These are phyloP conservation scores for Exserohilum turcica DNA, from an alignment of 2,329 filamentous ascomycete genomes.

Conservation along the genomic window DNA sequence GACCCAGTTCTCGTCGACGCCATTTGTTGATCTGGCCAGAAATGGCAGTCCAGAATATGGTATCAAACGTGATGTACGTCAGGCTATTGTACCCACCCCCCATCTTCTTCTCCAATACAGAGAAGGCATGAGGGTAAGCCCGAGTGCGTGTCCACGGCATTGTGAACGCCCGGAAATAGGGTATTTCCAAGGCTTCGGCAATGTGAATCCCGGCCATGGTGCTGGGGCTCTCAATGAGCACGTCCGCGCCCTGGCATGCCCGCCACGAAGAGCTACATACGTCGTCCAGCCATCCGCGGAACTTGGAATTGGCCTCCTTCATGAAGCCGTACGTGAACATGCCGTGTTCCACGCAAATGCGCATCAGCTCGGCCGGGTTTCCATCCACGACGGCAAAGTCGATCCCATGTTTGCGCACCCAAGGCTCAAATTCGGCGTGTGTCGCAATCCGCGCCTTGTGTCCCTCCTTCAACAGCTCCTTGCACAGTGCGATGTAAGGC, in stretches of 20 bases:
- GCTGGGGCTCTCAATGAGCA: slow-evolving; percentile 93
- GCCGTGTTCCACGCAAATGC: slow-evolving; percentile 92
- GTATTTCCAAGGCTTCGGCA: slow-evolving; percentile 87
- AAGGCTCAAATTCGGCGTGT: slow-evolving; percentile 84
- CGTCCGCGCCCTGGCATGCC: slow-evolving; percentile 83
- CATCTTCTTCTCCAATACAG: slow-evolving; percentile 90
- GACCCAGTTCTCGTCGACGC: slow-evolving; percentile 78
- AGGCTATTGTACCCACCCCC: slow-evolving; percentile 94
- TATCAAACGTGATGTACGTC: slow-evolving; percentile 95
- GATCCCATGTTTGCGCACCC: slow-evolving; percentile 92
- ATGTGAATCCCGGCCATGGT: slow-evolving; percentile 99
- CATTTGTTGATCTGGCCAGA: slow-evolving; percentile 90
- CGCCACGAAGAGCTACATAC: slow-evolving; percentile 80
- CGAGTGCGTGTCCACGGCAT: slow-evolving; percentile 98
- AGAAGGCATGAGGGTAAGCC: slow-evolving; percentile 95
- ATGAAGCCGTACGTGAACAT: slow-evolving; percentile 95
- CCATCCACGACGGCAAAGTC: slow-evolving; percentile 88
- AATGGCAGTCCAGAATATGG: slow-evolving; percentile 94
- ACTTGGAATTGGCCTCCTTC: slow-evolving; percentile 73
- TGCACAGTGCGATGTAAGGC: slow-evolving; percentile 95
- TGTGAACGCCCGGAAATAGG: slow-evolving; percentile 95
- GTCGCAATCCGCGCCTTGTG: slow-evolving; percentile 88
- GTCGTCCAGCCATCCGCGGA: slow-evolving; percentile 93
- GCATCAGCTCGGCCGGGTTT: slow-evolving; percentile 92
- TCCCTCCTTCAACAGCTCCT: slow-evolving; percentile 84